These are phyloP conservation scores for Lachnellula suecica DNA, from an alignment of 2,329 filamentous ascomycete genomes.

Conservation along the genomic window DNA sequence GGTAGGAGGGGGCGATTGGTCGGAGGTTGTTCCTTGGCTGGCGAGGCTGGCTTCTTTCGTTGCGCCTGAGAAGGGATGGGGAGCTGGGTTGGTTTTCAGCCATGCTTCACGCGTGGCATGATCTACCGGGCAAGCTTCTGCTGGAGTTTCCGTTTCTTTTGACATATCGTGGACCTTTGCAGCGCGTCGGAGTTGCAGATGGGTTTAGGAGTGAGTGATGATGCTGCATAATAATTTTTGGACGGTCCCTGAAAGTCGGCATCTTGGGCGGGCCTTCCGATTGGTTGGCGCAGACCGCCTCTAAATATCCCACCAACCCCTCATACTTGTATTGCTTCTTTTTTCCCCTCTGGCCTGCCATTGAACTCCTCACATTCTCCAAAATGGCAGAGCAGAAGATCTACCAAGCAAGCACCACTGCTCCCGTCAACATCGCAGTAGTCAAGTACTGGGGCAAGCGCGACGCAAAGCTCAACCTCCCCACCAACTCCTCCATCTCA, in stretches of 20 bases:
- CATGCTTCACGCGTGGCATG: constrained; percentile 85
- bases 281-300: constrained; percentile 24
- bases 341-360: too few species aligned
- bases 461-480: constrained; percentile 88
- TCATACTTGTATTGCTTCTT: too few species aligned
- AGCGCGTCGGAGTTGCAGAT: background rate
- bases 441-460: constrained; percentile 99
- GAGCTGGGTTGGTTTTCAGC: constrained; percentile 50
- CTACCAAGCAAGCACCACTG: constrained; percentile 92
- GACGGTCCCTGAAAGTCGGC: constrained; percentile 10
- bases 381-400: constrained; percentile 45
- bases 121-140: constrained; percentile 78
- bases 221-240: constrained; percentile 15
- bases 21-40: constrained; percentile 33
- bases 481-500: constrained; percentile 95
- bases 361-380: too few species aligned
- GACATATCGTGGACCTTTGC: constrained; percentile 24
- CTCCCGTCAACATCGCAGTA: constrained; percentile 96
- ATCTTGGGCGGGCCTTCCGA: constrained; percentile 15
- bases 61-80: constrained; percentile 25
- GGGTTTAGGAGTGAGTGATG: background rate
- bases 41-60: constrained; percentile 29
- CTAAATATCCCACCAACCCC: constrained; percentile 6
- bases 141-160: constrained; percentile 28
- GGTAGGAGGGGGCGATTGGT: constrained; percentile 33